phyloP scores from a whole-genome alignment of 2,329 filamentous ascomycete species.

The Sporothrix variecibatus region DNA sequence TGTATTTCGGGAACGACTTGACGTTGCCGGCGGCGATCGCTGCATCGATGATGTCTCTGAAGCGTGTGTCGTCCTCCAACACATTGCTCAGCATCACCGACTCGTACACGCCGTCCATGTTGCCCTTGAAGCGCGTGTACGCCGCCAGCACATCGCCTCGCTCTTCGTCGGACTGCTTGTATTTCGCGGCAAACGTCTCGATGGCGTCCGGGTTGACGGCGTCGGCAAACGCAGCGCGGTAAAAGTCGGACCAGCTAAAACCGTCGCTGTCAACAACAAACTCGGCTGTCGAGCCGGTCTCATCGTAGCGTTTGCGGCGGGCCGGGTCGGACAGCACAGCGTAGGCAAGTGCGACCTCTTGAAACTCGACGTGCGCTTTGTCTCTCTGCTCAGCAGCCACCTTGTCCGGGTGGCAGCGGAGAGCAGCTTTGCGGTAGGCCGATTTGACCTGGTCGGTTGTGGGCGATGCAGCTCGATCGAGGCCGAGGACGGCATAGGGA shows the following conservation, averaged over 20 bases:
- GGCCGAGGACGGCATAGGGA: constrained; percentile 77
- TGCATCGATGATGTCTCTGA: constrained; percentile 75
- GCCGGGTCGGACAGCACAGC: constrained; percentile 83
- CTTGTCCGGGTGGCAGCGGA: constrained; percentile 83
- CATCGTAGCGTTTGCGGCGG: constrained; percentile 83
- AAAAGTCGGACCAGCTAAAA: constrained; percentile 91
- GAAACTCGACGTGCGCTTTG: constrained; percentile 77
- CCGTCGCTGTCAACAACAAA: constrained; percentile 73
- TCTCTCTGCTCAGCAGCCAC: constrained; percentile 58
- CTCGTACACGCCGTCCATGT: constrained; percentile 77
- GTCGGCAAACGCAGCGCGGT: constrained; percentile 78
- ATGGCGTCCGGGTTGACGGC: constrained; percentile 75
- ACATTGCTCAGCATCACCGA: constrained; percentile 84
- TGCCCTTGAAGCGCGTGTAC: constrained; percentile 72
- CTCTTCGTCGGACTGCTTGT: constrained; percentile 87
- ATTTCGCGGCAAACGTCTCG: constrained; percentile 71
- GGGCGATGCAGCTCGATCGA: constrained; percentile 63
- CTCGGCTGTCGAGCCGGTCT: constrained; percentile 85
- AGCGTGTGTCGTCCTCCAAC: constrained; percentile 80
- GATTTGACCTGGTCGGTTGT: constrained; percentile 80
- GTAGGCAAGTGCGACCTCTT: constrained; percentile 90
- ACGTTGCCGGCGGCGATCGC: constrained; percentile 74
- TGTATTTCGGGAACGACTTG: constrained; percentile 66
- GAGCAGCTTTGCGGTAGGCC: constrained; percentile 86
- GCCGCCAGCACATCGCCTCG: constrained; percentile 72